Evolutionary conservation across 2,329 filamentous ascomycete genomes (phyloP).

Genomic region (Biscogniauxia sp.): DNA sequence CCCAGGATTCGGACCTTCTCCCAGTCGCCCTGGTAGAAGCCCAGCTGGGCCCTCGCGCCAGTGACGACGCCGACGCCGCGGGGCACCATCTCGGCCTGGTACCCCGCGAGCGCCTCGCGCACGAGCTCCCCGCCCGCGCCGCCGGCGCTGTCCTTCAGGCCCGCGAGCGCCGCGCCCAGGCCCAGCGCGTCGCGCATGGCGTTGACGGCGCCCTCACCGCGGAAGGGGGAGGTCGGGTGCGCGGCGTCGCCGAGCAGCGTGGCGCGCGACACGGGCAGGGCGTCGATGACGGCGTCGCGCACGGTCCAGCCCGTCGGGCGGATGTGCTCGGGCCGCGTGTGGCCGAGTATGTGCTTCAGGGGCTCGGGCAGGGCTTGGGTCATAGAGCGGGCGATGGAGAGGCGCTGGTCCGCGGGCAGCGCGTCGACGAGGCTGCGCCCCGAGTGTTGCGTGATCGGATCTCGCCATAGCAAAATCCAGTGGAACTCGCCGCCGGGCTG

Average conservation of each 20-base stretch:
- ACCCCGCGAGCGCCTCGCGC: neutral
- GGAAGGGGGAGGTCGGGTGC: neutral
- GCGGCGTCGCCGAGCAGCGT: neutral
- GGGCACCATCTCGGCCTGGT: neutral
- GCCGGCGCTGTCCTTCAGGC: neutral
- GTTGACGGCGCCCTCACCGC: neutral
- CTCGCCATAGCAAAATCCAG: constrained; percentile 18
- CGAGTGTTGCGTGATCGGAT: constrained; percentile 35
- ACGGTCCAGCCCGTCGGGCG: neutral
- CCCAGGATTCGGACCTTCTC: neutral
- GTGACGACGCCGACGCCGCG: neutral
- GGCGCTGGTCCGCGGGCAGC: constrained; percentile 47
- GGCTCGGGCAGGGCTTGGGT: constrained; percentile 13
- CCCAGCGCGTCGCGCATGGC: neutral
- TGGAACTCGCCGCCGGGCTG: constrained; percentile 17
- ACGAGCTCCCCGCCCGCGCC: neutral
- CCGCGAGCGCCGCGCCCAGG: neutral
- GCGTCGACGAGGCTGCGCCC: constrained; percentile 11
- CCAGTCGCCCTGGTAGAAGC: neutral
- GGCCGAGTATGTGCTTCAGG: constrained; percentile 1
- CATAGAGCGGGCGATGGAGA: constrained; percentile 39
- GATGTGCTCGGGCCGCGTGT: neutral
- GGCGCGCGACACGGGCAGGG: neutral
- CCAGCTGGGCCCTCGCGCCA: neutral
- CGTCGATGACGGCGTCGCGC: neutral